phyloP scores from a whole-genome alignment of 768 basidiomycete species.

The Chiua virens region DNA sequence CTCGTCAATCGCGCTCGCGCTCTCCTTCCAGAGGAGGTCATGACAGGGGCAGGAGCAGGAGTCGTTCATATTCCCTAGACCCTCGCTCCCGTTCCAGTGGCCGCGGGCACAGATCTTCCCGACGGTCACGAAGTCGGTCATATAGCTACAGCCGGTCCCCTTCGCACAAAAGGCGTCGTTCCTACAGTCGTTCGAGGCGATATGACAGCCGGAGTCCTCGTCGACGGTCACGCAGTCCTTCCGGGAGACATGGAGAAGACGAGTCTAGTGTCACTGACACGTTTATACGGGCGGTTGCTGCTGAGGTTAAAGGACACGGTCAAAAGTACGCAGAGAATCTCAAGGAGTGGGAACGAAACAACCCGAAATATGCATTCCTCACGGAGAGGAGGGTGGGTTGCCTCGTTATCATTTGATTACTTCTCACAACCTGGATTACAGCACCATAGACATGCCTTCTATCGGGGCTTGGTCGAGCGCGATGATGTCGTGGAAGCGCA shows the following conservation, averaged over 20 bases:
- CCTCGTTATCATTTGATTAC: background rate
- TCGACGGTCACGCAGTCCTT: conserved; percentile 35
- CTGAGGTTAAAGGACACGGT: conserved; percentile 81
- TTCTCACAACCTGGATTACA: conserved; percentile 26
- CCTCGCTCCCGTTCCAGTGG: conserved; percentile 35
- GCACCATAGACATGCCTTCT: conserved; percentile 74
- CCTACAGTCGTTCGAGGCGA: conserved; percentile 50
- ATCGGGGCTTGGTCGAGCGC: conserved; percentile 65
- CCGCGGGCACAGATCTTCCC: conserved; percentile 23
- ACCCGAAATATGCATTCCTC: conserved; percentile 83
- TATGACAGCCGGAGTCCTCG: conserved; percentile 49
- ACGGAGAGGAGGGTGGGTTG: conserved; percentile 49
- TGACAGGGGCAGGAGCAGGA: conserved; percentile 24
- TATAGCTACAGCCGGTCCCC: conserved; percentile 36
- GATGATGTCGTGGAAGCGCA: conserved; percentile 56
- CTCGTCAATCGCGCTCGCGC: conserved; percentile 32
- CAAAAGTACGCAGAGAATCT: conserved; percentile 72
- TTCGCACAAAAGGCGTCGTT: conserved; percentile 42
- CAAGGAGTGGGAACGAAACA: conserved; percentile 72
- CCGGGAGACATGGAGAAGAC: conserved; percentile 49
- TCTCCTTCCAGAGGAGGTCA: conserved; percentile 34
- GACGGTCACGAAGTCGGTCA: conserved; percentile 28
- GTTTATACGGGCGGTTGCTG: conserved; percentile 86
- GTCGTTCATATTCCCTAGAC: conserved; percentile 24
- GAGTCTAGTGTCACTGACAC: conserved; percentile 66